Conservation (phyloP, 805 yeast species). For the Cyberlindnera euphorbiae region DNA sequence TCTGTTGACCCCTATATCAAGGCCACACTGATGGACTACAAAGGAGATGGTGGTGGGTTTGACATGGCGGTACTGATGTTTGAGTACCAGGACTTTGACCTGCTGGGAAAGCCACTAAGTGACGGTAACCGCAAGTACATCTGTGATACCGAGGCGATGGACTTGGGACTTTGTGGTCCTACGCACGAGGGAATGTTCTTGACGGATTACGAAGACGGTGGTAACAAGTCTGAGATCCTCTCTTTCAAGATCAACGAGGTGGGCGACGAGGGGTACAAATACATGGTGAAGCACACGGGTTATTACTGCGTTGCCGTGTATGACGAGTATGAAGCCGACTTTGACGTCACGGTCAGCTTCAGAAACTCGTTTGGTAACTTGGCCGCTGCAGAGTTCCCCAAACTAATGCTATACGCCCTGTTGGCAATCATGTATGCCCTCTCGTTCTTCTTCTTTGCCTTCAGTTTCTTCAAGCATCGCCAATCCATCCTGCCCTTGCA, state of each 20-base stretch:
- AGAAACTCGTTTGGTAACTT: slow-evolving; percentile 90
- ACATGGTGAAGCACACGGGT: slow-evolving; percentile 71
- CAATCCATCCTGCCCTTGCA: slow-evolving; percentile 87
- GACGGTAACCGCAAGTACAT: slow-evolving; percentile 53
- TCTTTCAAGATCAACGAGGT: slow-evolving; percentile 49
- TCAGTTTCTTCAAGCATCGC: slow-evolving; percentile 79
- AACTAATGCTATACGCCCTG: slow-evolving; percentile 82
- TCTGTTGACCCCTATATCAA: slow-evolving; percentile 56
- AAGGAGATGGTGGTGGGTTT: slow-evolving; percentile 23
- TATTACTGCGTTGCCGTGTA: slow-evolving; percentile 86
- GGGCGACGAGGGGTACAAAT: slow-evolving; percentile 61
- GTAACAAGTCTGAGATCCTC: slow-evolving; percentile 49
- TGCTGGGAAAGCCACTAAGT: slow-evolving; percentile 51
- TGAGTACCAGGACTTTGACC: slow-evolving; percentile 73
- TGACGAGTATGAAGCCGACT: slow-evolving; percentile 36
- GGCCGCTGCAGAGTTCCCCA: slow-evolving; percentile 87
- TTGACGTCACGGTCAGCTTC: slow-evolving; percentile 67
- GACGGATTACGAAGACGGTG: slow-evolving; percentile 37
- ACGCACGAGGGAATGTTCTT: slow-evolving; percentile 60
- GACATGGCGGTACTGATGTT: slow-evolving; percentile 68
- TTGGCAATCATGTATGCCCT: slow-evolving; percentile 80
- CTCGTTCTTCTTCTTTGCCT: slow-evolving; percentile 76
- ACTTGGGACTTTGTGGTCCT: slow-evolving; percentile 47
- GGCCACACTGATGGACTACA: slow-evolving; percentile 36
- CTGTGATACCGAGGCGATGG: slow-evolving; percentile 71